These are phyloP conservation scores for Paramyrothecium sp. DNA, from an alignment of 2,329 filamentous ascomycete species.

Conservation along the genomic window DNA sequence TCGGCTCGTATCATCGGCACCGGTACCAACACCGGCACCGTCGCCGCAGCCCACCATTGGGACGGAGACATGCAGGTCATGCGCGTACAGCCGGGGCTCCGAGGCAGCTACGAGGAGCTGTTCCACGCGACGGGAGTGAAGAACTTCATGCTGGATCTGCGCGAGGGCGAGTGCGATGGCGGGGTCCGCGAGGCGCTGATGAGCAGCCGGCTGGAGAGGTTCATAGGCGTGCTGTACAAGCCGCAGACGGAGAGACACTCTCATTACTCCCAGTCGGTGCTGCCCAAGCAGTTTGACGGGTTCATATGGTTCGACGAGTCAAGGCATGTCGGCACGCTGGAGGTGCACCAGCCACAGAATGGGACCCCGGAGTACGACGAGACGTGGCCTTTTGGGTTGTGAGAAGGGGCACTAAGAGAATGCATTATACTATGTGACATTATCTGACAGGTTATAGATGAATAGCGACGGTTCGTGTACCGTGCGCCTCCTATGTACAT, in stretches of 20 bases:
- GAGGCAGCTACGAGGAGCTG: constrained; percentile 47
- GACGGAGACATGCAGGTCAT: constrained; percentile 50
- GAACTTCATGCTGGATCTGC: constrained; percentile 45
- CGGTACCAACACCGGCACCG: constrained; percentile 48
- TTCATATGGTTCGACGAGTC: constrained; percentile 49
- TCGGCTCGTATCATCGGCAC: constrained; percentile 31
- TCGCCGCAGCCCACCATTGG: constrained; percentile 50
- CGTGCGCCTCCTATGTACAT: neutral
- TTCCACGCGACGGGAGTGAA: constrained; percentile 44
- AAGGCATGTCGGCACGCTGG: constrained; percentile 40
- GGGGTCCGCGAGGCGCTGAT: constrained; percentile 32
- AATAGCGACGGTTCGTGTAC: neutral
- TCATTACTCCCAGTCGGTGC: constrained; percentile 44
- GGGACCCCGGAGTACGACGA: constrained; percentile 37
- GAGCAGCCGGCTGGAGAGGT: constrained; percentile 42
- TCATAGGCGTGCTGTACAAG: constrained; percentile 52
- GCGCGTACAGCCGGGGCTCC: constrained; percentile 41
- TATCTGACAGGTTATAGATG: neutral
- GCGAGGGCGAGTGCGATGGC: constrained; percentile 30
- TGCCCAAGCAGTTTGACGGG: constrained; percentile 48
- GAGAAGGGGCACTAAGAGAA: neutral
- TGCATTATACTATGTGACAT: neutral
- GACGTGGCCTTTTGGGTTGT: constrained; percentile 52
- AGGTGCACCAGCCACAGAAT: constrained; percentile 37
- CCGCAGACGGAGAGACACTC: constrained; percentile 46